These are phyloP conservation scores for Samsoniella hepiali DNA, from an alignment of 2,329 filamentous ascomycete species.

Conservation along the genomic window DNA sequence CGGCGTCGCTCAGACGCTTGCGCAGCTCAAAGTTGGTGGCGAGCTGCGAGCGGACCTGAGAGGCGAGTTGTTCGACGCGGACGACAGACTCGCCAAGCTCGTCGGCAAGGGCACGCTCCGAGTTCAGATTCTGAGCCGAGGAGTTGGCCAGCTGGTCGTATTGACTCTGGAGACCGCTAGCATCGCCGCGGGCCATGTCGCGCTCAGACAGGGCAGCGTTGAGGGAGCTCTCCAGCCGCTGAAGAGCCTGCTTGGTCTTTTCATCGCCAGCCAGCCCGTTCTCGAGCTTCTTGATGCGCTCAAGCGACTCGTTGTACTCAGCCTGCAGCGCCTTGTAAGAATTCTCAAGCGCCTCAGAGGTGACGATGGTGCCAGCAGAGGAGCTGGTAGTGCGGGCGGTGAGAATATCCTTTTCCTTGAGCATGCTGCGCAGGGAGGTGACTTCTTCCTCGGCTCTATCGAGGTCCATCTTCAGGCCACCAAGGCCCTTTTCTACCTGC, in stretches of 20 bases:
- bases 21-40: constrained; percentile 73
- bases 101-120: constrained; percentile 62
- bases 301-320: constrained; percentile 64
- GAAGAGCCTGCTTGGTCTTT: constrained; percentile 60
- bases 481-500: constrained; percentile 87
- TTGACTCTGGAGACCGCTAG: constrained; percentile 58
- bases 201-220: constrained; percentile 67
- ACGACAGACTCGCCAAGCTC: constrained; percentile 71
- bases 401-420: constrained; percentile 79
- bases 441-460: constrained; percentile 95
- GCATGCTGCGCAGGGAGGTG: constrained; percentile 69
- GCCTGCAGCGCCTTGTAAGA: constrained; percentile 74
- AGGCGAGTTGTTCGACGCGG: constrained; percentile 75
- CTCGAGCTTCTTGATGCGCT: constrained; percentile 64
- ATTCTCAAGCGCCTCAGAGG: constrained; percentile 67
- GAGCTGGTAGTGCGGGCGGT: constrained; percentile 48
- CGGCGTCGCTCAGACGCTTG: constrained; percentile 71
- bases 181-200: constrained; percentile 67
- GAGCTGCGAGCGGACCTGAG: constrained; percentile 76
- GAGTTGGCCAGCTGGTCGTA: constrained; percentile 55
- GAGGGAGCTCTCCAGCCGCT: constrained; percentile 65
- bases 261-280: constrained; percentile 47
- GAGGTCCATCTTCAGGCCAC: constrained; percentile 90
- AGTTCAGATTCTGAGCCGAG: constrained; percentile 55
- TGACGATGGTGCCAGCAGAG: constrained; percentile 40